A percentile compares a stretch with the other conserved stretches of the same genome.
phyloP scores from a whole-genome alignment of 306 rosid genomes.

The apple (Malus domestica) region ASM211411v1 NC_041798.1:17808001-17808500 shows the following conservation, averaged over 20 bases:
- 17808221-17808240: constrained; percentile 25
- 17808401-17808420: constrained; percentile 53
- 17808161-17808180: neutral
- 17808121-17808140: constrained; percentile 30
- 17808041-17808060: neutral
- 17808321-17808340: constrained; percentile 25
- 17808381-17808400: constrained; percentile 64
- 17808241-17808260: constrained; percentile 30
- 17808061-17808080: neutral
- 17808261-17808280: constrained; percentile 11
- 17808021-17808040: constrained; percentile 10
- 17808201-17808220: constrained; percentile 20
- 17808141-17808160: constrained; percentile 1
- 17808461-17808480: constrained; percentile 22
- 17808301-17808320: constrained; percentile 39
- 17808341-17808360: constrained; percentile 17
- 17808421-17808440: constrained; percentile 64
- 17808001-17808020: constrained; percentile 5
- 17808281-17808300: constrained; percentile 28
- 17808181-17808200: constrained; percentile 8
- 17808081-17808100: constrained; percentile 24
- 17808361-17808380: constrained; percentile 68
- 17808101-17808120: constrained; percentile 30
- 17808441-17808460: constrained; percentile 29
- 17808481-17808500: constrained; percentile 36